Percentiles rank a stretch among this genome's conserved stretches.
Conservation (phyloP, 75 land plant genomes). For the Cunninghamia lanceolata region DNA sequence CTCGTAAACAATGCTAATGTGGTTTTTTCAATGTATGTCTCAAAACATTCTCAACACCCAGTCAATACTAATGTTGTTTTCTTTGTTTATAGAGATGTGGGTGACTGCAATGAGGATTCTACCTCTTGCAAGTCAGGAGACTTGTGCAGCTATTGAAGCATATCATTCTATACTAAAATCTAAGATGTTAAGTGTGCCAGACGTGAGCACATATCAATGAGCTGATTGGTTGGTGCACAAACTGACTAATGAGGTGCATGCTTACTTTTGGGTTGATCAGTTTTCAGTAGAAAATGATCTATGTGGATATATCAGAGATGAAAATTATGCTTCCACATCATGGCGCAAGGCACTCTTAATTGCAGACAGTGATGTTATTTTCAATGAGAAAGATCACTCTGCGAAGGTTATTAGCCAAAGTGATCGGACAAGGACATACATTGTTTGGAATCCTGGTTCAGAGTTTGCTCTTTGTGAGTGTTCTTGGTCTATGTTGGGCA, state of each 20-base stretch:
- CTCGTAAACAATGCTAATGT: neutral
- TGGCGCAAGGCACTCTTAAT: conserved; percentile 55
- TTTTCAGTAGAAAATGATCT: conserved; percentile 56
- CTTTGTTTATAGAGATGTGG: conserved; percentile 48
- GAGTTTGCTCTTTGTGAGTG: conserved; percentile 71
- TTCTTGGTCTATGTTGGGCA: conserved; percentile 57
- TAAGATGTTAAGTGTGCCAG: conserved; percentile 46
- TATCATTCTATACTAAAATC: conserved; percentile 66
- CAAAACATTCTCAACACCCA: neutral
- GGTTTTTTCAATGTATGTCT: neutral
- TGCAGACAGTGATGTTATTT: conserved; percentile 53
- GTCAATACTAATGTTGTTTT: neutral
- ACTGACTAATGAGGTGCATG: conserved; percentile 65
- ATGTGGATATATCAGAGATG: conserved; percentile 51
- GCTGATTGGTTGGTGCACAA: conserved; percentile 81
- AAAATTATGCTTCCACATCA: conserved; percentile 55
- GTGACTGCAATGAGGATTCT: conserved; percentile 37
- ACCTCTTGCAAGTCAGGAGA: conserved; percentile 68
- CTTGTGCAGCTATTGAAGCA: conserved; percentile 71
- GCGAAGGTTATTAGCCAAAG: conserved; percentile 45
- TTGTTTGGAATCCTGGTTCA: conserved; percentile 59
- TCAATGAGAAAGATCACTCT: conserved; percentile 24
- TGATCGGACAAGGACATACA: conserved; percentile 21
- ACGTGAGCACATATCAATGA: conserved; percentile 41
- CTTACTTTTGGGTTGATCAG: conserved; percentile 79